Evolutionary conservation across 345 rosid genomes (phyloP).

Genomic region (Lumnitzera racemosa): DNA sequence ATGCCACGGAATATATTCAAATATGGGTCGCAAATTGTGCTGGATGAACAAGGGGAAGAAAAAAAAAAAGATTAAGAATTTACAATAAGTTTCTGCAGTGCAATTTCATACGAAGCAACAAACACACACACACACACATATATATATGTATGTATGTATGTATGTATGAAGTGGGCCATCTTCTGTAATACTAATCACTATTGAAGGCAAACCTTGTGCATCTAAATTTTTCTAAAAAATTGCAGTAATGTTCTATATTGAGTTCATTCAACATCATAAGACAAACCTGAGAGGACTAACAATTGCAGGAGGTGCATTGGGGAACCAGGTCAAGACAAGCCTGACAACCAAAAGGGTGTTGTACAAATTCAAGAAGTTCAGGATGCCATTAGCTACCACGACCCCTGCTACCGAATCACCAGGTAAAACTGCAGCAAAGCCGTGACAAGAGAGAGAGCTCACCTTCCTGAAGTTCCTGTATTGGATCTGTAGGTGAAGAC

Average conservation of each 20-base stretch:
- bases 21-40: conserved; percentile 79
- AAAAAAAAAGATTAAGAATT: neutral
- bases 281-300: conserved; percentile 83
- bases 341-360: conserved; percentile 69
- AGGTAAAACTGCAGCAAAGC: conserved; percentile 80
- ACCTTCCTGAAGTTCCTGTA: conserved; percentile 26
- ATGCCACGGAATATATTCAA: conserved; percentile 90
- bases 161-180: no score
- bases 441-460: conserved; percentile 37
- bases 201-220: no score
- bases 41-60: neutral
- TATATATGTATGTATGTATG: no score
- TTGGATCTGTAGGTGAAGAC: conserved; percentile 28
- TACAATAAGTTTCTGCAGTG: neutral
- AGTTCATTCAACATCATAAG: neutral
- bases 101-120: no score
- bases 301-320: conserved; percentile 88
- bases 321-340: conserved; percentile 97
- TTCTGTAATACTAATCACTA: no score
- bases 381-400: conserved; percentile 78
- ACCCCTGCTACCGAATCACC: conserved; percentile 86
- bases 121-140: no score
- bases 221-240: no score
- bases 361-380: conserved; percentile 73
- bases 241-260: no score